Evolutionary conservation across 169 alveolate species (phyloP).

Genomic region (Cyclospora cayetanensis): DNA sequence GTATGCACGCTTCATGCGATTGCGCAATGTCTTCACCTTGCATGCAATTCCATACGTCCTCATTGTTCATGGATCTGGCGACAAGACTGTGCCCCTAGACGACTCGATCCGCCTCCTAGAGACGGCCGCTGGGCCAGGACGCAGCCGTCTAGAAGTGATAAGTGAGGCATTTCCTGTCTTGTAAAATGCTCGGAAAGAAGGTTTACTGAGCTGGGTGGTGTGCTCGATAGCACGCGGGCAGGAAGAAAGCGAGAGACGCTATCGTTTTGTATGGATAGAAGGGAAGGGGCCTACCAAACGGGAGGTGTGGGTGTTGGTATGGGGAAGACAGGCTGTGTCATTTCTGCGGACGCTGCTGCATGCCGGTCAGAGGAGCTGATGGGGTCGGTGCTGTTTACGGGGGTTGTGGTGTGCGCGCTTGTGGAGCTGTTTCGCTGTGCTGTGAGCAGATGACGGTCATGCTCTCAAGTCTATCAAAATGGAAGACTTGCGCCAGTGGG

Average conservation of each 20-base stretch:
- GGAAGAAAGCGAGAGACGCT: not conserved
- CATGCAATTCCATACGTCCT: constrained; percentile 72
- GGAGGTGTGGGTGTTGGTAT: not conserved
- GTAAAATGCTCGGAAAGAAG: no score
- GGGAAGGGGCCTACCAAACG: not conserved
- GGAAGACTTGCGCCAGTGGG: constrained; percentile 74
- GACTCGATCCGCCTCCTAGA: constrained; percentile 73
- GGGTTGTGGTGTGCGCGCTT: no score
- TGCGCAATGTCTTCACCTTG: constrained; percentile 58
- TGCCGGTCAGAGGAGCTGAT: no score
- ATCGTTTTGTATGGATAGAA: not conserved
- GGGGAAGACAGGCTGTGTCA: no score
- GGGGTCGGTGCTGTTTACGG: no score
- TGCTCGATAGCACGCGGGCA: not conserved
- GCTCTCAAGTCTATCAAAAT: constrained; percentile 61
- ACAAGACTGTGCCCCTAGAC: constrained; percentile 73
- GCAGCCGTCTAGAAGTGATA: constrained; percentile 74
- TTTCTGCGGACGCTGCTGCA: no score
- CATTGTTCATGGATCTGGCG: constrained; percentile 74
- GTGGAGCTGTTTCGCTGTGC: not conserved
- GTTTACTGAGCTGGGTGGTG: no score
- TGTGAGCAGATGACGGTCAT: constrained; percentile 68
- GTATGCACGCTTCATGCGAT: constrained; percentile 69
- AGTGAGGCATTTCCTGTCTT: not conserved
- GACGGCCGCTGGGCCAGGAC: constrained; percentile 73